Evolutionary conservation across 2,329 filamentous ascomycete species (phyloP), one percentile per base, ranked within the genome.

Genomic region (Neonectria punicea): DNA sequence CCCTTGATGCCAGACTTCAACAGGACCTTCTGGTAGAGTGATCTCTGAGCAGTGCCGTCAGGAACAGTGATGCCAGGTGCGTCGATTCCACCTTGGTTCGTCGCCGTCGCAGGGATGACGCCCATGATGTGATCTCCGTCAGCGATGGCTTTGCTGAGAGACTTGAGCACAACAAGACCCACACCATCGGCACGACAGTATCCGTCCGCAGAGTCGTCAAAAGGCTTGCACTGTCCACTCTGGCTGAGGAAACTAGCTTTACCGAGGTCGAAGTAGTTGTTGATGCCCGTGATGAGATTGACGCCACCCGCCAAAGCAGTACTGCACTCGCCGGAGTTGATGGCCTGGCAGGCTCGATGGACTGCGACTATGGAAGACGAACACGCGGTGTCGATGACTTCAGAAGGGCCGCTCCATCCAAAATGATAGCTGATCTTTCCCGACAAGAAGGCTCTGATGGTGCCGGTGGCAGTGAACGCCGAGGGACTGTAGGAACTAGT

Each of bases 171-270:
- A 55, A 96, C 85, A 0, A 90, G 90, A 1, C 90, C 92, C 63
- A 91, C 91, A 20, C 88, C 89, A 69, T 96, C 93, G 58, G 89
- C 92, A 75, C 93, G 89, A 80, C 92, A 96, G 79, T 96, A 95
- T 1, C 93, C 93, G 78, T 94, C 92, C 1, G 93, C 93, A 28
- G 86, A 88, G 67, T 93, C 90, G 75, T 95, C 92, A 74, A 93
- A 95, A 0, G 92, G 88, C 77, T 86, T 67, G 68, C 67, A 70
- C 10, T 41, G 43, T 4, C 58, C 64, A 63, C 25, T 73, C 53
- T 5, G 58, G 22, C 66, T 68, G 16, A 70, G 54, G 34, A 79
- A 77, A n/a, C 59, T 63, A 0, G 71, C 63, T 9, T 63, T 70
- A 16, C 68, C 68, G 1, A 75, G 63, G 25, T 74, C 68, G 2